These are phyloP conservation scores for Lentinula raphanica DNA, from an alignment of 768 basidiomycete species.

Conservation along the genomic window DNA sequence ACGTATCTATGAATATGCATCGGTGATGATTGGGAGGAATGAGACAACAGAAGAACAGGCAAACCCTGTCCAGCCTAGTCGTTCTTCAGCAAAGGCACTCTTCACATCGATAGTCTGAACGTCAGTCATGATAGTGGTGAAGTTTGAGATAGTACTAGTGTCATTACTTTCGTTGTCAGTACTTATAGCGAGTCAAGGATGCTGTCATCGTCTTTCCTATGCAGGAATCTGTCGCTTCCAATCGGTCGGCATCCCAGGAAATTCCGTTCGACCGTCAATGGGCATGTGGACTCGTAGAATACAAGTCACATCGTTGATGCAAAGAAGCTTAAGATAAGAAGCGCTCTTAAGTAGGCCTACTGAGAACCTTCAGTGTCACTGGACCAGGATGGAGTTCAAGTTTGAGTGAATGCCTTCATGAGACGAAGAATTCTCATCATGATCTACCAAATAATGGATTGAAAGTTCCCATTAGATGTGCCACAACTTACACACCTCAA, in stretches of 20 bases:
- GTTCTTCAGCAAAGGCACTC: conserved; percentile 34
- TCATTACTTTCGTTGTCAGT: neutral
- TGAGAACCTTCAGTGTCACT: too few species aligned
- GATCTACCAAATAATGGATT: too few species aligned
- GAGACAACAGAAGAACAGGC: neutral
- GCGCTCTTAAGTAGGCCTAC: too few species aligned
- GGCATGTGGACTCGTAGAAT: neutral
- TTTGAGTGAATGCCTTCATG: too few species aligned
- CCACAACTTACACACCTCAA: too few species aligned
- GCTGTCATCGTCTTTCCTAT: neutral
- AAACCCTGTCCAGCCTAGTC: conserved; percentile 34
- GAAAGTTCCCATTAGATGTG: too few species aligned
- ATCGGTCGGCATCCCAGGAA: neutral
- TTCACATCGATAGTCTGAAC: neutral
- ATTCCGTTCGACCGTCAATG: neutral
- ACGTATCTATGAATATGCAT: conserved; percentile 29
- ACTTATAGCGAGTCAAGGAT: neutral
- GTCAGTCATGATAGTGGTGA: neutral
- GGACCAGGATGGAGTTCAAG: too few species aligned
- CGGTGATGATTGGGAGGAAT: neutral
- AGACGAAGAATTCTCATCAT: too few species aligned
- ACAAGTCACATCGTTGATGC: neutral
- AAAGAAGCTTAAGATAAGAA: neutral
- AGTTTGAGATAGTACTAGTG: neutral
- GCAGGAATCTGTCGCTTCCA: neutral